Percentiles rank a stretch among this genome's conserved stretches.
These are phyloP conservation scores for Cladosporium sp. DNA, from an alignment of 2,329 filamentous ascomycete genomes.

Conservation along the genomic window DNA sequence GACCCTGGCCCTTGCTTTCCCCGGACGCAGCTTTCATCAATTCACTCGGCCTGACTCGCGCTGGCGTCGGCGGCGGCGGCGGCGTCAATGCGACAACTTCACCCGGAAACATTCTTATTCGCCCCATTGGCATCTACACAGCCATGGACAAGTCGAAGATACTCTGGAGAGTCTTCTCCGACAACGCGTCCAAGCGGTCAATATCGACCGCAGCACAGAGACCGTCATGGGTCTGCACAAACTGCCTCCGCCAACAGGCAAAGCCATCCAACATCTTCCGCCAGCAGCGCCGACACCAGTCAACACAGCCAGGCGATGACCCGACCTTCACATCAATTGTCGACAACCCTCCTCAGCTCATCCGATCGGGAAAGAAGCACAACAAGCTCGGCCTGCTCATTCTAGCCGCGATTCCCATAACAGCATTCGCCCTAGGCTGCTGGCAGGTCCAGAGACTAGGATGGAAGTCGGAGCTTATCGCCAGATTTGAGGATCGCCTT, in stretches of 20 bases:
- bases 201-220: conserved; percentile 7
- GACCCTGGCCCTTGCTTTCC: background rate
- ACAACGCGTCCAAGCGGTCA: background rate
- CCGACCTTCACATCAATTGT: conserved; percentile 79
- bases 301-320: conserved; percentile 62
- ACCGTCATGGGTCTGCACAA: conserved; percentile 24
- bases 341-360: conserved; percentile 76
- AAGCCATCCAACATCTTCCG: conserved; percentile 21
- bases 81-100: conserved; percentile 3
- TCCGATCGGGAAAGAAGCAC: conserved; percentile 70
- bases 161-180: conserved; percentile 16
- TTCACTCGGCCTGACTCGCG: background rate
- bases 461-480: conserved; percentile 91
- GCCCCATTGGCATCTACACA: background rate
- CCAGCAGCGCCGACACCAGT: conserved; percentile 33
- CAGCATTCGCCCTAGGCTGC: conserved; percentile 81
- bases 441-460: conserved; percentile 93
- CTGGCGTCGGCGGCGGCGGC: background rate
- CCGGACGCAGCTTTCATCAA: background rate
- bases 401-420: conserved; percentile 72
- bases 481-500: conserved; percentile 86
- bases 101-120: background rate
- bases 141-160: conserved; percentile 20
- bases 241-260: conserved; percentile 31
- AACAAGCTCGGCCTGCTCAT: conserved; percentile 41